Evolutionary conservation across 2,329 filamentous ascomycete species (phyloP), one percentile per base, ranked within the genome.

Genomic region (Fusarium proliferatum): DNA sequence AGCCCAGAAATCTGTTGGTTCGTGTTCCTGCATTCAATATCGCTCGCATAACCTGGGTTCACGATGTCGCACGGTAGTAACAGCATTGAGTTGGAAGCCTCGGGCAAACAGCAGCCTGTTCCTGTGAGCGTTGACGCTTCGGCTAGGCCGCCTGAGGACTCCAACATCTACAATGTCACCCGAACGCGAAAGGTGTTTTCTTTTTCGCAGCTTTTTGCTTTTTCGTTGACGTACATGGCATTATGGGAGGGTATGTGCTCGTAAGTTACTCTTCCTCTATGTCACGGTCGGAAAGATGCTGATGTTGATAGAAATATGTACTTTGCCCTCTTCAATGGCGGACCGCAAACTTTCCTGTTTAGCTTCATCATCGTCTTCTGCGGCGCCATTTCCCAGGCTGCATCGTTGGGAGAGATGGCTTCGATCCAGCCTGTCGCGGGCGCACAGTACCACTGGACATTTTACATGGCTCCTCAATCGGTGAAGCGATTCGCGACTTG

Each of bases 191-290:
- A 73, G 8, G 75, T 77, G 10, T 77, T 77, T 53, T 77, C 75
- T 3, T 73, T 73, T 38, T 77, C 73, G 3, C 75, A 77, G 45
- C 56, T 77, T 21, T 77, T 77, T 63, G 75, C 75, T 16, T 77
- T 77, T 48, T 77, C 75, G 1, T 52, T 77, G 38, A 76, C 75
- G 1, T 77, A 77, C 19, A 77, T 77, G 75, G 61, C 75, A 39
- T 28, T 77, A 26, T 77, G 75, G 75, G 75, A 77, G 28, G 75
- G 75, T 23, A 77, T 77, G 73, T 77, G 74, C 72, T 72, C 74
- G 74, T 77, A 58, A 39, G 74, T 74, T 9, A 30, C 2, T 9
- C 19, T 17, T 7, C 5, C 8, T 13, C 5, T 1, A 4, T n/a
- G 4, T 8, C 13, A 2, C 17, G 2, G 5, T 12, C 16, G 3